phyloP scores from a whole-genome alignment of 768 basidiomycete species.

The Peribolospora kevripleyi region DNA sequence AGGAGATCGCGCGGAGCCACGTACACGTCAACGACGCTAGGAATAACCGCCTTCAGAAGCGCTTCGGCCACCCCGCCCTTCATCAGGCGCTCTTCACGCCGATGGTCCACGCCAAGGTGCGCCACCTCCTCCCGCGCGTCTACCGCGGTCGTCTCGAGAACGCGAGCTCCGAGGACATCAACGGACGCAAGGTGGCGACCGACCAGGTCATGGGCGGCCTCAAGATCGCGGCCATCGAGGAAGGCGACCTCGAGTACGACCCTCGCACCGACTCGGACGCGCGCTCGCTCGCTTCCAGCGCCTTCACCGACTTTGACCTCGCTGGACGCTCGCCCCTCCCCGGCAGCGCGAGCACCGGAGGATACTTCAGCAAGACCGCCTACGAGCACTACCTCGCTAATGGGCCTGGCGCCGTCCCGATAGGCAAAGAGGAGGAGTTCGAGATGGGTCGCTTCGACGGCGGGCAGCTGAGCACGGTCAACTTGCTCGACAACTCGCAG shows the following conservation, averaged over 20 bases:
- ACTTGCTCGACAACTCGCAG: no score
- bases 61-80: constrained; percentile 86
- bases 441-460: no score
- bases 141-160: constrained; percentile 8
- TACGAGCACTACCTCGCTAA: no score
- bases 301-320: no score
- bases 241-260: constrained; percentile 22
- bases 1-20: constrained; percentile 55
- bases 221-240: constrained; percentile 7
- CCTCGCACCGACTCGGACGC: neutral
- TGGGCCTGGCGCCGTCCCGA: no score
- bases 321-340: no score
- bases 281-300: no score
- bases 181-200: constrained; percentile 10
- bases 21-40: constrained; percentile 50
- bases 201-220: constrained; percentile 6
- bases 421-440: no score
- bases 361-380: no score
- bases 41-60: constrained; percentile 53
- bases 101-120: constrained; percentile 22
- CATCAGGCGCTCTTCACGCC: constrained; percentile 23
- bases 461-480: no score
- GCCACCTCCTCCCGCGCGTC: constrained; percentile 19
- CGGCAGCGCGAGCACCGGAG: no score
- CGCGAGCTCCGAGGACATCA: constrained; percentile 17